These are phyloP conservation scores for Laguncularia racemosa DNA, from an alignment of 345 rosid genomes.

Conservation along the genomic window DNA sequence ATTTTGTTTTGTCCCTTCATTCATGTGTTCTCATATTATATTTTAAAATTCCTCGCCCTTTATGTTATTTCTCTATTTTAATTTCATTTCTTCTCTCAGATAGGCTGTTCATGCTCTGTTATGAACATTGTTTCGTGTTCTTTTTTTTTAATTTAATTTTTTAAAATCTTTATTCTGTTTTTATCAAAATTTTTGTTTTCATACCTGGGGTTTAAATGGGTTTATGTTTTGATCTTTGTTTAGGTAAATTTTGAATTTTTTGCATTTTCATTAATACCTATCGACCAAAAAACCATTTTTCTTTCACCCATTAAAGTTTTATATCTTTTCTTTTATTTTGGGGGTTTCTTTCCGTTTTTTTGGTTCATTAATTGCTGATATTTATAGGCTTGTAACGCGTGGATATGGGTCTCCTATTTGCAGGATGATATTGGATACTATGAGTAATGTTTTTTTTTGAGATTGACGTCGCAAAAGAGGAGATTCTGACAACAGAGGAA, in stretches of 20 bases:
- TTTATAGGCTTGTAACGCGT: not conserved
- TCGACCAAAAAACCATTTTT: no score
- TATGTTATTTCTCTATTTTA: no score
- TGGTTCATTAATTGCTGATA: not conserved
- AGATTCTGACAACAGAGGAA: not conserved
- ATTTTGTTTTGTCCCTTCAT: no score
- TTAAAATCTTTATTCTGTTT: not conserved
- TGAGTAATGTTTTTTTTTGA: slow-evolving; percentile 7
- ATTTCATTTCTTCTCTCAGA: no score
- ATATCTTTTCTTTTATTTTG: no score
- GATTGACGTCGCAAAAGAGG: slow-evolving; percentile 11
- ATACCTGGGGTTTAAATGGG: not conserved
- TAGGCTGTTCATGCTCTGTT: no score
- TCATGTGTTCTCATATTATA: no score
- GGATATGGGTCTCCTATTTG: not conserved
- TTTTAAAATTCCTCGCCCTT: no score
- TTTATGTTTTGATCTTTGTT: not conserved
- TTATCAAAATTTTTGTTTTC: not conserved
- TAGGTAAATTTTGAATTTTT: slow-evolving; percentile 3
- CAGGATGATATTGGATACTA: not conserved
- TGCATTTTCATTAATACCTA: not conserved
- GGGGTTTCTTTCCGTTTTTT: not conserved
- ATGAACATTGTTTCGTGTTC: not conserved
- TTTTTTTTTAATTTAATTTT: not conserved
- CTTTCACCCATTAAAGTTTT: no score